Conservation (phyloP, 2,329 filamentous ascomycete genomes). For the Purpureocillium lavendulum region DNA sequence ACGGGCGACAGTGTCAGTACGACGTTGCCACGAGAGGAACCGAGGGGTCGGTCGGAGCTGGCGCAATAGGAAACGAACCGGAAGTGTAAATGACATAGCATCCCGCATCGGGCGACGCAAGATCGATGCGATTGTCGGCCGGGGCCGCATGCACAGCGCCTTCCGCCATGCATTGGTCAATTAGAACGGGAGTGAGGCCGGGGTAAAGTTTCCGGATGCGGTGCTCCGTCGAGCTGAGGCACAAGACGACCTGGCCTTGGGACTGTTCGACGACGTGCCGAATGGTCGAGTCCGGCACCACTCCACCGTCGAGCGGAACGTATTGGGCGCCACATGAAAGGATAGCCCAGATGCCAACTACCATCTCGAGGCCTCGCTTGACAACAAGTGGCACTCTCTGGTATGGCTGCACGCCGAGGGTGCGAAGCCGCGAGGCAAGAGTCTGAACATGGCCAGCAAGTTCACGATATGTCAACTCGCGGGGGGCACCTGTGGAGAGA, state of each 20-base stretch:
- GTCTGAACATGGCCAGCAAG: constrained; percentile 33
- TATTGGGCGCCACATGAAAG: constrained; percentile 51
- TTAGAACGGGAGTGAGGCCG: constrained; percentile 14
- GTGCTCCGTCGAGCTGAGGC: constrained; percentile 29
- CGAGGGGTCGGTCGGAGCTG: background rate
- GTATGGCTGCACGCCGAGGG: constrained; percentile 29
- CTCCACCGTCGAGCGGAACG: constrained; percentile 48
- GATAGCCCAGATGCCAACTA: constrained; percentile 47
- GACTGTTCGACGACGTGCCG: constrained; percentile 40
- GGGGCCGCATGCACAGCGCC: constrained; percentile 1
- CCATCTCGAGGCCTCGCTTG: constrained; percentile 46
- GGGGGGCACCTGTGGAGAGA: constrained; percentile 17
- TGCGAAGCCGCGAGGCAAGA: constrained; percentile 29
- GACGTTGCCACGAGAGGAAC: background rate
- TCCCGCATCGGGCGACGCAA: constrained; percentile 26
- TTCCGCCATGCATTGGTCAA: constrained; percentile 15
- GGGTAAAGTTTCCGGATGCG: constrained; percentile 20
- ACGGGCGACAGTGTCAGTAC: background rate
- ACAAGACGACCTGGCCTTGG: constrained; percentile 34
- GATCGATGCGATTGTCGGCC: constrained; percentile 16
- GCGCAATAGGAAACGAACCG: constrained; percentile 19
- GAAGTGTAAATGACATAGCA: constrained; percentile 48
- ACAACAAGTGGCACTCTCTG: constrained; percentile 47
- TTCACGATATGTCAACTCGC: constrained; percentile 34
- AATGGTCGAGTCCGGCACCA: constrained; percentile 39